phyloP scores from a whole-genome alignment of 2,329 filamentous ascomycete genomes.

The Neofusicoccum parvum region DNA sequence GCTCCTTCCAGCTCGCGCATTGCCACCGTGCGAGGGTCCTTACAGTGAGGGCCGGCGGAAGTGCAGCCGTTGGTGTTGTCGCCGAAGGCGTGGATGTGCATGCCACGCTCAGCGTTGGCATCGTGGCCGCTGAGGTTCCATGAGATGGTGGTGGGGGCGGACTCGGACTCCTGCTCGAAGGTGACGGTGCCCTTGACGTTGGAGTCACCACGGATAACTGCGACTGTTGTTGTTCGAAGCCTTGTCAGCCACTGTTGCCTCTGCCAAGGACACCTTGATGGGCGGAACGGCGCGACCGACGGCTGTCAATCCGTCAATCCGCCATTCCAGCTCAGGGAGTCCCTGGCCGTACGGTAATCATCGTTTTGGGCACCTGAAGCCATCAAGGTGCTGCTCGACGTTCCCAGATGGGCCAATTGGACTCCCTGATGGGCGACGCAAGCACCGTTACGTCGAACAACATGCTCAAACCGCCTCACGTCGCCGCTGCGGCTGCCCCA shows the following conservation, averaged over 20 bases:
- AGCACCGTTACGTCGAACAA: constrained; percentile 15
- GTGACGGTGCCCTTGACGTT: constrained; percentile 90
- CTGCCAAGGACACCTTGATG: constrained; percentile 19
- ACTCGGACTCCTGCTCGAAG: constrained; percentile 91
- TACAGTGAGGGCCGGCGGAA: constrained; percentile 95
- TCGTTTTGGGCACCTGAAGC: constrained; percentile 4
- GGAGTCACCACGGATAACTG: constrained; percentile 96
- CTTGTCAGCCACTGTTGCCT: constrained; percentile 12
- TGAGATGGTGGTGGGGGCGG: constrained; percentile 77
- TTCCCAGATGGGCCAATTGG: constrained; percentile 13
- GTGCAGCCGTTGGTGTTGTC: constrained; percentile 99
- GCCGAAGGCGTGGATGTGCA: constrained; percentile 98
- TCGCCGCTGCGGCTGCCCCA: constrained; percentile 36
- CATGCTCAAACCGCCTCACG: constrained; percentile 61
- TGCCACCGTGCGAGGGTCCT: constrained; percentile 40
- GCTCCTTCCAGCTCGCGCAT: neutral
- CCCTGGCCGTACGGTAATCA: constrained; percentile 12
- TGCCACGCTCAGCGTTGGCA: constrained; percentile 91
- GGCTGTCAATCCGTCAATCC: constrained; percentile 6
- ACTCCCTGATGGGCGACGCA: neutral
- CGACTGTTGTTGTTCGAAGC: constrained; percentile 61
- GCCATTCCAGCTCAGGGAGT: neutral
- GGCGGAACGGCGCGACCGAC: constrained; percentile 9
- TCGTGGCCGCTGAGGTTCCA: constrained; percentile 94
- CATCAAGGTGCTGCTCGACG: constrained; percentile 18